phyloP scores from a whole-genome alignment of 2,329 filamentous ascomycete species.

The Polychaeton citri region DNA sequence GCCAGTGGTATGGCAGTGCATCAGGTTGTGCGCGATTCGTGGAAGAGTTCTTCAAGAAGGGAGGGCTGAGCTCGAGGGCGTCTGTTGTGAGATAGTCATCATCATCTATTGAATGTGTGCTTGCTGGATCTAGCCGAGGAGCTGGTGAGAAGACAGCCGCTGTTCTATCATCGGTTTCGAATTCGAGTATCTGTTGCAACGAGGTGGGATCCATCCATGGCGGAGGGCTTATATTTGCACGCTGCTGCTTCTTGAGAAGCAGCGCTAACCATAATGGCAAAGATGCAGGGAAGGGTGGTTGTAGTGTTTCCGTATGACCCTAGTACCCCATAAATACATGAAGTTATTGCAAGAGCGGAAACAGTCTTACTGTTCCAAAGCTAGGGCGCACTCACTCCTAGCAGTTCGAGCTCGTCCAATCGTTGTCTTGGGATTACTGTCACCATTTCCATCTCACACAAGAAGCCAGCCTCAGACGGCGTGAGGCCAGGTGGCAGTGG shows the following conservation, averaged over 20 bases:
- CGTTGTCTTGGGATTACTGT: slow-evolving; percentile 85
- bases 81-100: slow-evolving; percentile 15
- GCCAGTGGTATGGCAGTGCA: slow-evolving; percentile 85
- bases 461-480: slow-evolving; percentile 79
- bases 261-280: slow-evolving; percentile 91
- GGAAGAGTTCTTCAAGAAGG: slow-evolving; percentile 60
- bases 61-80: slow-evolving; percentile 36
- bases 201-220: slow-evolving; percentile 73
- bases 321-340: too few species aligned
- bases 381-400: slow-evolving; percentile 54
- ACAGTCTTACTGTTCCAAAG: slow-evolving; percentile 5
- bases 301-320: slow-evolving; percentile 65
- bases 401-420: slow-evolving; percentile 70
- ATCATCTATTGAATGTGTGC: slow-evolving; percentile 16
- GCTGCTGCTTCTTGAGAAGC: slow-evolving; percentile 83
- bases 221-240: slow-evolving; percentile 84
- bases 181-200: slow-evolving; percentile 62
- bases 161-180: slow-evolving; percentile 58
- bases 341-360: not conserved
- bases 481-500: slow-evolving; percentile 55
- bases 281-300: slow-evolving; percentile 65
- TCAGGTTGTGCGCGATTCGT: slow-evolving; percentile 55
- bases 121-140: slow-evolving; percentile 48
- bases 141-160: slow-evolving; percentile 64
- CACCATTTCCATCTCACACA: slow-evolving; percentile 95